Percentiles rank a stretch among this genome's conserved stretches.
These are phyloP conservation scores for Marchantia paleacea DNA, from an alignment of 225 moss, liverwort and hornwort species.

Conservation along the genomic window DNA sequence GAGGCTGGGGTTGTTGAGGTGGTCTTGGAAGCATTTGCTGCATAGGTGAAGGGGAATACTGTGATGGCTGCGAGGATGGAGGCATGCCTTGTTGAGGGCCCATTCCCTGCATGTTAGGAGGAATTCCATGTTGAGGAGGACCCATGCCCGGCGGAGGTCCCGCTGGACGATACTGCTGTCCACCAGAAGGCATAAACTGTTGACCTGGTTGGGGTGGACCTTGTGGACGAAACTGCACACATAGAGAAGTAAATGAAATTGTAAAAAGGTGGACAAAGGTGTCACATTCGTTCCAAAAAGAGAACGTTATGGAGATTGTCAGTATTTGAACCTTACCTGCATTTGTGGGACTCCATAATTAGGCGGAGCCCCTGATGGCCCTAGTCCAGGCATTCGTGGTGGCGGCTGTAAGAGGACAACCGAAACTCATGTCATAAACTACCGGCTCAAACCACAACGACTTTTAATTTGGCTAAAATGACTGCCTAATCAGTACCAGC, in stretches of 20 bases:
- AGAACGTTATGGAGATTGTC: too few species aligned
- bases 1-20: conserved; percentile 65
- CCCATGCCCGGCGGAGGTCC: conserved; percentile 68
- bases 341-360: conserved; percentile 84
- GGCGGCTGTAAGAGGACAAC: conserved; percentile 49
- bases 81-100: conserved; percentile 58
- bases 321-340: conserved; percentile 49
- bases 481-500: neutral
- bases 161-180: conserved; percentile 84
- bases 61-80: conserved; percentile 55
- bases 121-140: conserved; percentile 81
- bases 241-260: neutral
- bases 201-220: conserved; percentile 88
- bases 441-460: neutral
- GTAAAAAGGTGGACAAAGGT: neutral
- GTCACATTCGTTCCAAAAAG: neutral
- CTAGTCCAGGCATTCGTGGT: conserved; percentile 84
- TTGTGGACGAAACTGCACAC: conserved; percentile 75
- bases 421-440: neutral
- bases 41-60: conserved; percentile 55
- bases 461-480: neutral
- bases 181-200: conserved; percentile 75
- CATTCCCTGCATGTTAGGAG: conserved; percentile 75
- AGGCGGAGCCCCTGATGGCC: conserved; percentile 74
- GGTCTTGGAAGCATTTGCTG: conserved; percentile 69